Base-by-base conservation (phyloP, 345 rosid species). In the Salix brachista region DNA sequence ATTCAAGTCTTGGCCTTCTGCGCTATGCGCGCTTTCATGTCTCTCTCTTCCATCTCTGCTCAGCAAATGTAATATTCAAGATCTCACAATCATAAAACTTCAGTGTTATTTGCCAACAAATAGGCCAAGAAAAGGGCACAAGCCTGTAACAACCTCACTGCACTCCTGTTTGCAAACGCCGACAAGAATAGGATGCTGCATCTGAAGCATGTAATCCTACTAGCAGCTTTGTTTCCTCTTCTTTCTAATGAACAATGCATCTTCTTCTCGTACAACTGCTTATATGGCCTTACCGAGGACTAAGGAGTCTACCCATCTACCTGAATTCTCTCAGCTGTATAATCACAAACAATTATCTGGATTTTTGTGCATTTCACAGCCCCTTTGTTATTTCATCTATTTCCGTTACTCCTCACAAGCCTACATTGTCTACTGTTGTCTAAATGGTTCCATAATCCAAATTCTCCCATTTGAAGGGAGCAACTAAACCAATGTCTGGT, bases 401-500 rank as follows among this genome's bases (percentile, higher is more conserved):
- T n/a, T 21, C 64, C 42, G 1, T 11, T 41, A 4, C 48, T 58
- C 39, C 6, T 30, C 23, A 26, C 19, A 21, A 23, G 13, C 1
- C 56, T 17, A 46, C 17, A 28, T 34, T 56, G 7, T 16, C 30
- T 21, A 11, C 25, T 19, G n/a, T 44, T 60, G 26, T 21, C 87
- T 92, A 94, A 52, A 79, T 87, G 18, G 94, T 80, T 77, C 98
- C 96, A 71, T 71, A 94, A 75, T 83, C 89, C 88, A 94, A 73
- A 70, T 81, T 84, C 78, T 92, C 93, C 98, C 98, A 94, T 82
- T 86, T 89, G 73, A 94, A 94, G 42, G 90, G 97, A 73, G 89
- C 84, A 75, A 82, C 85, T 37, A 74, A 77, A 64, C 97, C 87
- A 61, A 91, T 84, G 25, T 85, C 78, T 0, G 97, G 97, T 34